phyloP scores from a whole-genome alignment of 106 monocot genomes.

The Posidonia australis region DNA sequence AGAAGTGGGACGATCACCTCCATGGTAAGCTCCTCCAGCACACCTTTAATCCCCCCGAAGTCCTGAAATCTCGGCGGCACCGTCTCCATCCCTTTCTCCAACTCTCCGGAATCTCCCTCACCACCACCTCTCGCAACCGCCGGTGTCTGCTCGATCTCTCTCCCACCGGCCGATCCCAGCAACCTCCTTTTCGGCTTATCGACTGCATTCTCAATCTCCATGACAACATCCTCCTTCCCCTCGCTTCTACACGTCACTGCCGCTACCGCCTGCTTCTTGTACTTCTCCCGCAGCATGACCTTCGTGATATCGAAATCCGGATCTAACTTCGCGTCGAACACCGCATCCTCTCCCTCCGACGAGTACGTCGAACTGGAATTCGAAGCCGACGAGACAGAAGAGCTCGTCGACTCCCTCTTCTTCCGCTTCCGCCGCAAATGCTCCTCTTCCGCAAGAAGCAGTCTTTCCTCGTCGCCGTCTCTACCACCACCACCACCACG shows the following conservation, averaged over 20 bases:
- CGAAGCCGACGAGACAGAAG: not conserved
- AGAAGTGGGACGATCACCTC: slow-evolving; percentile 79
- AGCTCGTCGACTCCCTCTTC: not conserved
- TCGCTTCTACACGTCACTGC: not conserved
- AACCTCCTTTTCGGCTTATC: slow-evolving; percentile 18
- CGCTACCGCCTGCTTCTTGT: slow-evolving; percentile 14
- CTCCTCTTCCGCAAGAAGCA: not conserved
- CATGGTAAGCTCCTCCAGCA: slow-evolving; percentile 69
- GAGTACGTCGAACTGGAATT: slow-evolving; percentile 14
- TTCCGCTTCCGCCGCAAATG: slow-evolving; percentile 1
- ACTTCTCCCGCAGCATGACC: slow-evolving; percentile 46
- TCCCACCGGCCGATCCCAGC: not conserved
- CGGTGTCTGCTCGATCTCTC: slow-evolving; percentile 2
- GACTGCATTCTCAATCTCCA: slow-evolving; percentile 43
- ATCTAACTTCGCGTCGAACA: slow-evolving; percentile 35
- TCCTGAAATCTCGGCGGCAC: slow-evolving; percentile 60
- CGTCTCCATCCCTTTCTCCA: slow-evolving; percentile 5
- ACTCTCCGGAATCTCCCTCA: not conserved
- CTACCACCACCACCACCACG: not conserved
- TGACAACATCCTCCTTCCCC: slow-evolving; percentile 25
- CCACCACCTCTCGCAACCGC: not conserved
- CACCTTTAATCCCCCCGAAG: slow-evolving; percentile 63
- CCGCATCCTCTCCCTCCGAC: slow-evolving; percentile 27
- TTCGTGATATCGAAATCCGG: slow-evolving; percentile 61
- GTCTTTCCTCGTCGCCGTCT: slow-evolving; percentile 1